Evolutionary conservation across 129 eudicot genomes (phyloP), one percentile per base, ranked within the genome.

Genomic region (Saposhnikovia divaricata): DNA sequence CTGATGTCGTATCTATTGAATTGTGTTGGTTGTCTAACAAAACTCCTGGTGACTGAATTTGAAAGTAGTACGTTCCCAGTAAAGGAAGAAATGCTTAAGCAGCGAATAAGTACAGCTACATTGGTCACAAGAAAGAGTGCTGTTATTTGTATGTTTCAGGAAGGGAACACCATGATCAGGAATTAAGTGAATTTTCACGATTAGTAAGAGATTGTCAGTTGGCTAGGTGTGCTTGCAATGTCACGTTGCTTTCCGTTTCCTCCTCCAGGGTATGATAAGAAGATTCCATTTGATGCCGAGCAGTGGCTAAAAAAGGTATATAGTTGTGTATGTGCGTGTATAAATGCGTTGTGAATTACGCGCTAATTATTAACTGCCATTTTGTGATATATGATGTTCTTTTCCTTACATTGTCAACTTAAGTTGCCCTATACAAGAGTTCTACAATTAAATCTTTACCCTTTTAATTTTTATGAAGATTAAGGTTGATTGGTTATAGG

Each of bases 201-300:
- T 76, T 65, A 40, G 69, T 21, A 23, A 80, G 77, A 65, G 44
- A 66, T 57, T 70, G 48, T 11, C 59, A 45, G 6, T 79, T 57
- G 66, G 40, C 25, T 23, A 3, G 28, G 76, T 65, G 74, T 57
- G 37, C 71, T 51, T 81, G 87, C 90, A 79, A 89, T 89, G 92
- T 89, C 92, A 80, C 92, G 92, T 74, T 89, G 92, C 87, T 89
- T 86, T 78, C 92, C 92, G 12, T 89, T 86, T 84, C 92, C 92
- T 28, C 92, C 92, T 23, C 92, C 92, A 63, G 92, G 90, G 82
- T 89, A 89, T 84, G 92, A 84, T 73, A 84, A 71, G 76, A 89
- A 86, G 85, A 59, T 81, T 74, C 75, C 53, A 27, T 61, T 77
- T 34, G 86, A 84, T 46, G 86, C 78, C 34, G 61, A 51, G 46